Evolutionary conservation across 2,329 filamentous ascomycete species (phyloP), one percentile per base, ranked within the genome.

Genomic region (Canariomyces notabilis): DNA sequence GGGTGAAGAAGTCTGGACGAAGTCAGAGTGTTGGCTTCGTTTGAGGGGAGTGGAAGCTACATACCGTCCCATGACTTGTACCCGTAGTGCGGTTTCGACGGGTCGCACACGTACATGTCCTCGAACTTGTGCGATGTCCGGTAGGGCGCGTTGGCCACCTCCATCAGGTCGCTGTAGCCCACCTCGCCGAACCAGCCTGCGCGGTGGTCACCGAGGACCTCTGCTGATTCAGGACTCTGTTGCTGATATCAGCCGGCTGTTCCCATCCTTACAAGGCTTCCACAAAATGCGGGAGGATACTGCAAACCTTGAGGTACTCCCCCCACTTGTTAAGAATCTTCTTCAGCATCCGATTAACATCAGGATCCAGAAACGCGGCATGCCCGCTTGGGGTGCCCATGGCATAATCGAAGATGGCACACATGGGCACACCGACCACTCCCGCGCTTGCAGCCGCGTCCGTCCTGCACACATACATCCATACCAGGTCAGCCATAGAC

Each of bases 11-110:
- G 57, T 58, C 57, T 56, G 9, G 19, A 38, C 7, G 5, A 15
- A 3, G 12, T 18, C 14, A n/a, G n/a, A n/a, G n/a, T n/a, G n/a
- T n/a, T n/a, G n/a, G n/a, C n/a, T n/a, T n/a, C n/a, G n/a, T n/a
- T n/a, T n/a, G n/a, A 21, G 22, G 8, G 0, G 4, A 15, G 15
- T 29, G 26, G 4, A 15, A 12, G 18, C 4, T 5, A 7, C 14
- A 6, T 59, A 74, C 72, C 68, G 48, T 87, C 83, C 83, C 83
- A 87, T 0, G 79, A 84, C 46, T 70, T 76, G 67, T 70, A 87
- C 15, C 83, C 82, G 51, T 77, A 72, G 58, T 81, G 60, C 53
- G 74, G 64, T 5, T 69, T 68, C 0, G 59, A 63, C 0, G 79
- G 72, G 34, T 85, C 76, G 59, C 82, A 85, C 15, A 74, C 54